A percentile compares a stretch with the other conserved stretches of the same genome.
Conservation (phyloP, 129 eudicot genomes). For the Chrysanthemum lavandulifolium region DNA sequence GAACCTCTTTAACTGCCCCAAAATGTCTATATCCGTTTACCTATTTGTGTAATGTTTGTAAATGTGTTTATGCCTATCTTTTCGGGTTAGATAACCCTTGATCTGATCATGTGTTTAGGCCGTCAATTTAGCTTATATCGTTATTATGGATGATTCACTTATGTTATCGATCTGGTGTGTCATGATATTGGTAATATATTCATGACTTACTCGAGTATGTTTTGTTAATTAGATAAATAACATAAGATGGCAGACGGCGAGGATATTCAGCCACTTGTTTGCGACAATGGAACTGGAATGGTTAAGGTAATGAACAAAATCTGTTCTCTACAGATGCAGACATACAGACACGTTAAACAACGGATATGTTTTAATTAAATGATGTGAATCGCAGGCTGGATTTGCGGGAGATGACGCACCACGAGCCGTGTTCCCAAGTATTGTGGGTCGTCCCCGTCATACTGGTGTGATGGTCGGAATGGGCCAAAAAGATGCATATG, state of each 20-base stretch:
- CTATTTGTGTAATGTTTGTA: not conserved
- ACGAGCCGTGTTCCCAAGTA: slow-evolving; percentile 62
- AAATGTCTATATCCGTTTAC: not conserved
- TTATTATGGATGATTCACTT: not conserved
- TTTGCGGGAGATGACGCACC: slow-evolving; percentile 68
- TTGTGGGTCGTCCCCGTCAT: slow-evolving; percentile 71
- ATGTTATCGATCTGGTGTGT: not conserved
- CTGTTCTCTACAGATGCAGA: not conserved
- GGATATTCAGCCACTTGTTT: slow-evolving; percentile 50
- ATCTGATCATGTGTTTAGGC: not conserved
- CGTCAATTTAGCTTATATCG: not conserved
- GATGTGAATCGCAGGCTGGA: slow-evolving; percentile 46
- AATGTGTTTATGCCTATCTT: not conserved
- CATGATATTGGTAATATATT: not conserved
- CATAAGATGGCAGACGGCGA: slow-evolving; percentile 44
- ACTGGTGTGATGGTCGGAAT: slow-evolving; percentile 74
- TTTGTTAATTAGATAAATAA: slow-evolving; percentile 24
- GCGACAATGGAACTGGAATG: slow-evolving; percentile 59
- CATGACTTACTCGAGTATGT: not conserved
- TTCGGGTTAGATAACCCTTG: not conserved
- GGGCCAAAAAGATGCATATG: slow-evolving; percentile 78
- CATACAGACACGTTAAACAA: not conserved
- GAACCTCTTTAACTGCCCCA: too few species aligned
- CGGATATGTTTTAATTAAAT: not conserved
- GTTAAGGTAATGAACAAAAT: slow-evolving; percentile 34